Evolutionary conservation across 2,329 filamentous ascomycete species (phyloP), one percentile per base, ranked within the genome.

Genomic region (Triangularia setosa): DNA sequence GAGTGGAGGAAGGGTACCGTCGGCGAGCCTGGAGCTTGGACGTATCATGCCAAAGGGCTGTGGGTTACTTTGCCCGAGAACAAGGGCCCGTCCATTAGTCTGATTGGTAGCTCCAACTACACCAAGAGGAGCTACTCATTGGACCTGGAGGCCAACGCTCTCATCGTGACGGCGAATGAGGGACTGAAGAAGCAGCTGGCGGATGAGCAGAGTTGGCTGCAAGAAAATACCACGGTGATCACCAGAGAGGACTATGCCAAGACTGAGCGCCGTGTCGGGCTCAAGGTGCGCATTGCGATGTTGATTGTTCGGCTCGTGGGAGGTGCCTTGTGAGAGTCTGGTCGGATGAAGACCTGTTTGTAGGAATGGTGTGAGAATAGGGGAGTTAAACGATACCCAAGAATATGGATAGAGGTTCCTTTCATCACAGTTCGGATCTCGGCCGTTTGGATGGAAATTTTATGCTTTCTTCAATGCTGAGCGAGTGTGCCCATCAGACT

Each of bases 11-110:
- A 84, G 55, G 95, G 95, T 8, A 91, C 87, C 0, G 90, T 96
- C 2, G 90, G 90, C 18, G 84, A 92, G 71, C 87, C 90, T 0
- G 91, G 82, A 1, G 94, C 92, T 0, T 99, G 96, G 95, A 97
- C 94, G 0, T 99, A 99, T 76, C 95, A 99, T 72, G 95, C 95
- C 57, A 99, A 99, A 77, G 95, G 95, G 0, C 81, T 98, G 1
- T 98, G 94, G 94, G 83, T 97, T 25, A 92, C 91, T 0, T 81
- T 94, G 62, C 86, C 90, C 0, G 80, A 82, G 1, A 84, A 89
- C 56, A 76, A 81, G 35, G 79, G 87, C 44, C 93, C 93, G 0
- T 88, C 89, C 57, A 82, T 98, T 62, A 96, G 89, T 30, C 82
- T 98, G 18, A 85, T 99, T 0, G 95, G 95, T 1, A 96, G 91